Percentiles rank a stretch among this genome's conserved stretches.
These are phyloP conservation scores for Bidens hawaiensis DNA, from an alignment of 140 eudicot genomes.

Conservation along the genomic window DNA sequence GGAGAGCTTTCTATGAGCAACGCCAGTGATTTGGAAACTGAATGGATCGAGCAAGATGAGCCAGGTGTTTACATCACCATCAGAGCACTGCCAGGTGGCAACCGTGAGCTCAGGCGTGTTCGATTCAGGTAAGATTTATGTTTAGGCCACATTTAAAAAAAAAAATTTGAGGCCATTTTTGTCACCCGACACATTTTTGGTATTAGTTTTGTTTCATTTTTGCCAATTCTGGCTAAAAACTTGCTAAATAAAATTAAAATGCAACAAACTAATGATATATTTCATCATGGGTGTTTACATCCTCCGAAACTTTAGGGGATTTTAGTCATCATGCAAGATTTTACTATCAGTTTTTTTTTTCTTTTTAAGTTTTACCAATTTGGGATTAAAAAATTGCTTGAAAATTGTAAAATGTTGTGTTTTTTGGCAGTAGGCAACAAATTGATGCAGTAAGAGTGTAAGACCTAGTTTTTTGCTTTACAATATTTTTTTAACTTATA, in stretches of 20 bases:
- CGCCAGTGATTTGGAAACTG: conserved; percentile 70
- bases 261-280: too few species aligned
- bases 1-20: conserved; percentile 65
- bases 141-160: too few species aligned
- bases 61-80: conserved; percentile 76
- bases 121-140: conserved; percentile 50
- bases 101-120: conserved; percentile 70
- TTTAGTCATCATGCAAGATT: neutral
- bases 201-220: neutral
- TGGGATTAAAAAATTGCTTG: neutral
- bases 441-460: too few species aligned
- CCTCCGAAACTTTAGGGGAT: neutral
- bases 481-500: neutral
- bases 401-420: neutral
- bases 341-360: neutral
- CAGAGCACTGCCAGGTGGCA: conserved; percentile 64
- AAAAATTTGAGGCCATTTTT: neutral
- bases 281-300: neutral
- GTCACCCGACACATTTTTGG: neutral
- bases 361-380: too few species aligned
- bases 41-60: conserved; percentile 77
- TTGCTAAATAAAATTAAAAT: neutral
- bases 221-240: neutral
- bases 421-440: too few species aligned
- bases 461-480: too few species aligned